A percentile compares a stretch with the other conserved stretches of the same genome.
Conservation (phyloP, 2,329 filamentous ascomycete species). For the Rhynchosporium agropyri region DNA sequence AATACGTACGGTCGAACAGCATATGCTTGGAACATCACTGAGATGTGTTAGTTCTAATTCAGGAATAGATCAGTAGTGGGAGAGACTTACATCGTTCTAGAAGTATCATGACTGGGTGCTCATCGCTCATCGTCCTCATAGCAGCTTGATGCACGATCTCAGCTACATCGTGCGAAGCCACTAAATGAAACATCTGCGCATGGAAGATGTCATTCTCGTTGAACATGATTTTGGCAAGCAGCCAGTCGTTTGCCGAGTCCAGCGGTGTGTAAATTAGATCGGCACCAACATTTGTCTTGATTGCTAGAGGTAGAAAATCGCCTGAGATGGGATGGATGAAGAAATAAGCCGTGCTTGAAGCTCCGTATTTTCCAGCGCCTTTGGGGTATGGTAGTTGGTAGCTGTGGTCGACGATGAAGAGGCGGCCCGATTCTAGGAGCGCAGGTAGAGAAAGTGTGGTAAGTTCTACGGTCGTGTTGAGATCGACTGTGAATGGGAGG, state of each 20-base stretch:
- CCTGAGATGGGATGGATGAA: constrained; percentile 47
- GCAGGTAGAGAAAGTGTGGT: constrained; percentile 35
- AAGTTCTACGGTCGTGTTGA: constrained; percentile 39
- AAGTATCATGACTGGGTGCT: constrained; percentile 47
- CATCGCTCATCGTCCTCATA: constrained; percentile 48
- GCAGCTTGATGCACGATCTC: constrained; percentile 51
- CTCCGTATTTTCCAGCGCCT: constrained; percentile 43
- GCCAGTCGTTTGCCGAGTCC: constrained; percentile 51
- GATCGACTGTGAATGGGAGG: constrained; percentile 46
- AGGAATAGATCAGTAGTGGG: no score
- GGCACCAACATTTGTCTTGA: constrained; percentile 49
- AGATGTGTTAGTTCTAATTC: not conserved
- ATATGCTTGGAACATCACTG: constrained; percentile 28
- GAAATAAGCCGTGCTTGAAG: constrained; percentile 51
- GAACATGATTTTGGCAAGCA: constrained; percentile 54
- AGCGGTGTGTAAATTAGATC: constrained; percentile 51
- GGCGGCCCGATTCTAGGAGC: constrained; percentile 44
- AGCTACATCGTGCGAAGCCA: constrained; percentile 47
- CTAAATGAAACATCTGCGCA: constrained; percentile 49
- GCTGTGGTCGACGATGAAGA: constrained; percentile 50
- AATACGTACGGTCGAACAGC: constrained; percentile 19
- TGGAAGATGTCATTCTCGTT: constrained; percentile 53
- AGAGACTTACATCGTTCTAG: constrained; percentile 22
- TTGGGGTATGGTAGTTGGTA: constrained; percentile 41
- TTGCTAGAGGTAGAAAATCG: constrained; percentile 52